Conservation (phyloP, 2,329 filamentous ascomycete species). For the Nectriaceae sp. region DNA sequence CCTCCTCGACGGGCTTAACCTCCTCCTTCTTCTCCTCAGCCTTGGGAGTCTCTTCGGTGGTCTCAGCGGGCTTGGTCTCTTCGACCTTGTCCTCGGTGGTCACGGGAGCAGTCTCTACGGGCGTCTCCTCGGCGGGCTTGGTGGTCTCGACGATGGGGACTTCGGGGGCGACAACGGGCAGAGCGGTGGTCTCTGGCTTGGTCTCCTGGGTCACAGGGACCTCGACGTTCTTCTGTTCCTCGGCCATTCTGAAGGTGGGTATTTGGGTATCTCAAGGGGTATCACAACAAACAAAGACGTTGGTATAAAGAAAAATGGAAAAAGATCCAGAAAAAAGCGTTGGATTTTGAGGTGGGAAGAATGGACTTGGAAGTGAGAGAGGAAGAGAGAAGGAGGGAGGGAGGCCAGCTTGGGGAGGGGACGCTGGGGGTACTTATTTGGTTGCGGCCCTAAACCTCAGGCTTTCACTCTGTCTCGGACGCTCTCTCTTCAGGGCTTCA, state of each 20-base stretch:
- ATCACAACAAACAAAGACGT: constrained; percentile 52
- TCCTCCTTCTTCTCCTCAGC: constrained; percentile 50
- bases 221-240: constrained; percentile 70
- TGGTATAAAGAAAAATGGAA: constrained; percentile 40
- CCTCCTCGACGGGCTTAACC: constrained; percentile 76
- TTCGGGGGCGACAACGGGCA: constrained; percentile 38
- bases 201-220: constrained; percentile 55
- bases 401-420: constrained; percentile 30
- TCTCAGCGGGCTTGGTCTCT: constrained; percentile 45
- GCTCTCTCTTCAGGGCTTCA: too few species aligned
- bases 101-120: constrained; percentile 35
- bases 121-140: constrained; percentile 42
- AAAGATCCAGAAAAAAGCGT: constrained; percentile 38
- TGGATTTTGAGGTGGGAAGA: constrained; percentile 28
- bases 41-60: constrained; percentile 42
- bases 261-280: constrained; percentile 48
- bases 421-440: constrained; percentile 47
- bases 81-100: constrained; percentile 44
- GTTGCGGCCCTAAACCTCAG: too few species aligned
- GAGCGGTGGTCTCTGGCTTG: constrained; percentile 42
- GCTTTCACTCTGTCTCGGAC: too few species aligned
- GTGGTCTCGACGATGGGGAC: constrained; percentile 36
- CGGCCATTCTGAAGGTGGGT: constrained; percentile 65
- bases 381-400: constrained; percentile 35
- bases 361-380: constrained; percentile 34